Base-by-base conservation (phyloP, 2,329 filamentous ascomycete genomes). In the Pyrenochaeta sp. region DNA sequence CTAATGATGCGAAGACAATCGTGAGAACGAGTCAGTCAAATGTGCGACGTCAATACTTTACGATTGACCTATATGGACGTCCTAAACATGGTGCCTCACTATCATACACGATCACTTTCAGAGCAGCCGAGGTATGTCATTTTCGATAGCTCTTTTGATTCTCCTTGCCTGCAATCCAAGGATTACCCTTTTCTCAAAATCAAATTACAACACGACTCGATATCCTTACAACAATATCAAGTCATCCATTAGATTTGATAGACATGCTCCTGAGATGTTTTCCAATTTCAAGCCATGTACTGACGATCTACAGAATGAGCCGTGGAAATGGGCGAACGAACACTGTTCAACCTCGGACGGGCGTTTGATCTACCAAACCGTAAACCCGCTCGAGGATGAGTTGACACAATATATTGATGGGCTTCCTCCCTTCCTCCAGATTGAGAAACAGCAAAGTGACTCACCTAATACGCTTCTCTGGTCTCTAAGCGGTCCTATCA, bases 281-380 rank as follows among this genome's bases (percentile, higher is more conserved):
- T 27, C 23, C 9, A 5, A 27, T 27, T 27, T 27, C 4, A 27
- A 4, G 9, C 23, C 4, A 27, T 27, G 23, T 42, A 20, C 39
- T 63, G 23, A 61, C 46, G 11, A 5, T 15, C 1, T 23, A 7
- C 32, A 64, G 21, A 69, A 81, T 18, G 76, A 83, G 23, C 75
- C 81, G 1, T 94, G 90, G 90, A 85, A 81, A 66, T 93, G 90
- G 90, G 82, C 85, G 31, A 85, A 85, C 54, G 85, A 91, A 60
- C 83, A 86, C 54, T 84, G 85, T 48, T 85, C 83, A 1, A 75
- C 85, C 2, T 78, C 78, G 12, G 90, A 94, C 66, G 90, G 90
- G 3, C 76, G 81, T 12, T 75, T 90, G 14, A 74, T 90, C 48
- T 78, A 87, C 55, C 81, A 82, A 63, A 70, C 68, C 49, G 62